phyloP scores from a whole-genome alignment of 306 rosid genomes.

The Cucurbita maxima region DNA sequence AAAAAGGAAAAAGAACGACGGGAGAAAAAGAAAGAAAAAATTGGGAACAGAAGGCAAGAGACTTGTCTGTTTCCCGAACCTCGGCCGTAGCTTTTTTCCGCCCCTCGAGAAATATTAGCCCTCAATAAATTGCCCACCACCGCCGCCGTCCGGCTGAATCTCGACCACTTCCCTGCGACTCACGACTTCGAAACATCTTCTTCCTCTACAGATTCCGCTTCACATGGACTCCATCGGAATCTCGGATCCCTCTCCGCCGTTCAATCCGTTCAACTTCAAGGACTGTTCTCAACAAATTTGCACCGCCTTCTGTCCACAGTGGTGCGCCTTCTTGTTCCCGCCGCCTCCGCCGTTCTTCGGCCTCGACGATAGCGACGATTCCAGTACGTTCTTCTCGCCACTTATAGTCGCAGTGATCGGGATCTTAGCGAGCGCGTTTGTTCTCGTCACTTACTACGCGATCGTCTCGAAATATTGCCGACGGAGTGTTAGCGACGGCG shows the following conservation, averaged over 20 bases:
- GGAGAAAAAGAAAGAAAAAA: slow-evolving; percentile 4
- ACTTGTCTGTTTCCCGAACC: slow-evolving; percentile 12
- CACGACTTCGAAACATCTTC: neutral
- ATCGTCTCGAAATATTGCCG: slow-evolving; percentile 40
- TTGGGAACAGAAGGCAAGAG: neutral
- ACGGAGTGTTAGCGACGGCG: slow-evolving; percentile 7
- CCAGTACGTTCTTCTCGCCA: slow-evolving; percentile 44
- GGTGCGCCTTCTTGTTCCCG: slow-evolving; percentile 44
- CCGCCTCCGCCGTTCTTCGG: slow-evolving; percentile 46
- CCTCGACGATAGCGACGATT: neutral
- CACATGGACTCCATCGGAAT: slow-evolving; percentile 25
- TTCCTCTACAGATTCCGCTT: neutral
- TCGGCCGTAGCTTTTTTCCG: slow-evolving; percentile 16
- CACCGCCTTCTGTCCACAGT: slow-evolving; percentile 62
- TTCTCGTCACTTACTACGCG: slow-evolving; percentile 46
- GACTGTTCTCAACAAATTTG: slow-evolving; percentile 59
- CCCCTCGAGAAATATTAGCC: slow-evolving; percentile 23
- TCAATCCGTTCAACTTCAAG: slow-evolving; percentile 13
- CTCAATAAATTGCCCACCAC: neutral
- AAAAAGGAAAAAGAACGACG: neutral
- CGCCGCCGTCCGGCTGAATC: neutral
- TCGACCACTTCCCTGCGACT: neutral
- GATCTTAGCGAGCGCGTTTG: slow-evolving; percentile 43
- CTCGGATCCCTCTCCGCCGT: slow-evolving; percentile 33
- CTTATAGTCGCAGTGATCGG: slow-evolving; percentile 61